A percentile compares a stretch with the other conserved stretches of the same genome.
These are phyloP conservation scores for Agaricus sinodeliciosus DNA, from an alignment of 768 basidiomycete genomes.

Conservation along the genomic window DNA sequence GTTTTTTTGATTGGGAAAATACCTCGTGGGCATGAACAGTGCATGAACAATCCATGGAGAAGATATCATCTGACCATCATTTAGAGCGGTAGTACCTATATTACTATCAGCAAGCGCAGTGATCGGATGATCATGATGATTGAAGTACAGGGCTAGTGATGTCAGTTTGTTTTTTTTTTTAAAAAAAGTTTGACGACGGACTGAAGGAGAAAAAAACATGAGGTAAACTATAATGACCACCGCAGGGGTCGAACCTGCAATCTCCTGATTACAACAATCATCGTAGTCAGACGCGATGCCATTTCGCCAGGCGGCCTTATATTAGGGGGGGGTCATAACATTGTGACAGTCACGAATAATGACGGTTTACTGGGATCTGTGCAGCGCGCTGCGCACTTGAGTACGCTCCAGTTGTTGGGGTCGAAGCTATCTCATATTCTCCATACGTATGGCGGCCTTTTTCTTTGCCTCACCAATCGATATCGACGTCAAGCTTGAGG, in stretches of 20 bases:
- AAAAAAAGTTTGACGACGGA: too few relatives aligned
- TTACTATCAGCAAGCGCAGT: too few relatives aligned
- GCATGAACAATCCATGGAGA: too few relatives aligned
- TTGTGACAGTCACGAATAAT: neutral
- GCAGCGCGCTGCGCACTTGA: too few relatives aligned
- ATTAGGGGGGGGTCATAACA: neutral
- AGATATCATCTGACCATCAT: too few relatives aligned
- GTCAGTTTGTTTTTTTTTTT: too few relatives aligned
- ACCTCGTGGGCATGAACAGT: too few relatives aligned
- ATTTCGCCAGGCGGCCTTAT: conserved; percentile 86
- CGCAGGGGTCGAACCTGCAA: conserved; percentile 91
- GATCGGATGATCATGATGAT: too few relatives aligned
- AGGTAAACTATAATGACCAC: conserved; percentile 45
- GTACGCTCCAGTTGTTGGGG: neutral
- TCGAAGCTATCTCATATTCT: neutral
- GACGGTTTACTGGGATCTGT: too few relatives aligned
- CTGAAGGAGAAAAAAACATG: neutral
- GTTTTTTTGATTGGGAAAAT: too few relatives aligned
- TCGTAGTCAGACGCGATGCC: conserved; percentile 94
- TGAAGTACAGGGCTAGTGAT: too few relatives aligned
- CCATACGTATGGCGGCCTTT: conserved; percentile 65
- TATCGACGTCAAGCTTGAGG: conserved; percentile 82
- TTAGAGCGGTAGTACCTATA: too few relatives aligned
- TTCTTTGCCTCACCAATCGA: conserved; percentile 92
- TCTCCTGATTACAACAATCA: conserved; percentile 59